Conservation (phyloP, 2,329 filamentous ascomycete genomes). For the Rutstroemia sydowiana region DNA sequence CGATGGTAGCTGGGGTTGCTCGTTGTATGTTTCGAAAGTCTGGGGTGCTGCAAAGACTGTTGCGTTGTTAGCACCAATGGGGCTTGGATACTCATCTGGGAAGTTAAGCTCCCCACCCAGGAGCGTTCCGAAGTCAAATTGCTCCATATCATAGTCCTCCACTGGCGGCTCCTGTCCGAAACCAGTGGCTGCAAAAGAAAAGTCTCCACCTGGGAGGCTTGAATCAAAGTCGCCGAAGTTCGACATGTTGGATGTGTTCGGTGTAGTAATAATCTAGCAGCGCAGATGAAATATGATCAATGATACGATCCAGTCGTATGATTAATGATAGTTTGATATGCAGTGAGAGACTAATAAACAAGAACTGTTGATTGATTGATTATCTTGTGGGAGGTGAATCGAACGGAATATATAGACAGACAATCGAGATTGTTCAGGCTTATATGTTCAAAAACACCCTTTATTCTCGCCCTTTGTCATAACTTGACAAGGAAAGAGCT, state of each 20-base stretch:
- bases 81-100: neutral
- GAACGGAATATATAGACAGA: conserved; percentile 3
- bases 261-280: neutral
- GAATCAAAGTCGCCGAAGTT: neutral
- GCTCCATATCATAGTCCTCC: too few species aligned
- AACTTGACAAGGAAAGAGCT: neutral
- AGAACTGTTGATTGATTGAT: neutral
- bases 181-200: too few species aligned
- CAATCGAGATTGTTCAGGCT: conserved; percentile 13
- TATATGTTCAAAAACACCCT: neutral
- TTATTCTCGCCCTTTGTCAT: neutral
- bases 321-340: neutral
- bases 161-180: too few species aligned
- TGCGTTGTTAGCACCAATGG: neutral
- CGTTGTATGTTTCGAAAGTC: neutral
- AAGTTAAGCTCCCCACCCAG: neutral
- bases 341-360: neutral
- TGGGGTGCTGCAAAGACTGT: neutral
- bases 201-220: too few species aligned
- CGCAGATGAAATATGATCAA: too few species aligned
- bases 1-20: neutral
- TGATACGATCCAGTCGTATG: conserved; percentile 15
- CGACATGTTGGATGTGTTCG: neutral
- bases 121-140: too few species aligned
- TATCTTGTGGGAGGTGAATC: neutral